A percentile compares a stretch with the other conserved stretches of the same genome.
Evolutionary conservation across 164 flowering plant species (phyloP).

Genomic region (Protea cynaroides): DNA sequence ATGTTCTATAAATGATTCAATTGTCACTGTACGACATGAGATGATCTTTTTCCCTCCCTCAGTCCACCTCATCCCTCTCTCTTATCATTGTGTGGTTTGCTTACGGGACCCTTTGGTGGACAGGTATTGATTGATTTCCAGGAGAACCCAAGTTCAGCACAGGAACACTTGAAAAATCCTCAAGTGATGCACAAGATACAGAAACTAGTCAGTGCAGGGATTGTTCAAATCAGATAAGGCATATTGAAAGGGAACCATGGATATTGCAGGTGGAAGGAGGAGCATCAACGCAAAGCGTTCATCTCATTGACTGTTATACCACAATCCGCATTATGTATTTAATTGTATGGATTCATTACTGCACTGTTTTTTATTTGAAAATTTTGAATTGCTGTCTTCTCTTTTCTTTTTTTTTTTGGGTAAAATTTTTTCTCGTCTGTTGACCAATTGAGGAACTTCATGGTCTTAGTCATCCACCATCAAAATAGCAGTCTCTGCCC

Average conservation of each 20-base stretch:
- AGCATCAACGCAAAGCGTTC: too few species aligned
- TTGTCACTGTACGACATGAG: too few species aligned
- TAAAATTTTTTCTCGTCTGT: too few species aligned
- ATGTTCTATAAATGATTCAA: background rate
- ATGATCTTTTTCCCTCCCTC: too few species aligned
- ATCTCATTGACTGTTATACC: too few species aligned
- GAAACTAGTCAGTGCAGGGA: constrained; percentile 87
- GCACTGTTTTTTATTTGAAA: background rate
- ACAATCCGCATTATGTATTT: too few species aligned
- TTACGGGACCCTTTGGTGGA: constrained; percentile 1
- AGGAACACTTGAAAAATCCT: constrained; percentile 85
- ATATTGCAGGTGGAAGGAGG: too few species aligned
- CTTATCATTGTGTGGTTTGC: background rate
- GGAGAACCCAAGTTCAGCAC: constrained; percentile 89
- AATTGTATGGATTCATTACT: background rate
- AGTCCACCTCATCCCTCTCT: background rate
- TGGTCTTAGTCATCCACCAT: too few species aligned
- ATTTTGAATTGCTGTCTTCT: background rate
- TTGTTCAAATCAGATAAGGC: constrained; percentile 65
- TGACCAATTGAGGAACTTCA: too few species aligned
- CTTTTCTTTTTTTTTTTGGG: background rate
- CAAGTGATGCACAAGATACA: constrained; percentile 92
- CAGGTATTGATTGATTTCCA: constrained; percentile 89
- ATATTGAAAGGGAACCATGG: background rate
- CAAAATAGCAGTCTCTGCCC: too few species aligned